Percentiles rank a stretch among this genome's conserved stretches.
Conservation (phyloP, 306 rosid genomes). For the Argentina anserina region DNA sequence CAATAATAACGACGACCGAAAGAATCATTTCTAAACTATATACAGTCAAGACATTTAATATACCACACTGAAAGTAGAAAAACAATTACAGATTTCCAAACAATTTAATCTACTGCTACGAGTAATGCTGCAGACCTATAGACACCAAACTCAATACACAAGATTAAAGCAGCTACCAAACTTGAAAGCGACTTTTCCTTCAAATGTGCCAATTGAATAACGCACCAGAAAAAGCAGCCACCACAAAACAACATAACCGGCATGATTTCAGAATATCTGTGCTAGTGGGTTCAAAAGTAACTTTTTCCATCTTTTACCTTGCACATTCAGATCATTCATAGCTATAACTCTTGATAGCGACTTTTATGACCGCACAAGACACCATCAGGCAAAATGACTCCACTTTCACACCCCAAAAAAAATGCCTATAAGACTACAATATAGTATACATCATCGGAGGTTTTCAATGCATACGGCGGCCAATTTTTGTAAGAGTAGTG, state of each 20-base stretch:
- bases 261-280: not conserved
- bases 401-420: no score
- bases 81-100: not conserved
- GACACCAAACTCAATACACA: not conserved
- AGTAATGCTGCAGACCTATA: not conserved
- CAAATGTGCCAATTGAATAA: not conserved
- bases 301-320: not conserved
- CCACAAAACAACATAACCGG: not conserved
- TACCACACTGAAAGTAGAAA: not conserved
- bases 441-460: no score
- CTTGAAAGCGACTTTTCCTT: not conserved
- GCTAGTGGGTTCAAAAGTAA: not conserved
- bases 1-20: not conserved
- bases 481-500: no score
- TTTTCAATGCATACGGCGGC: no score
- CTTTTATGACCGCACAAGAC: no score
- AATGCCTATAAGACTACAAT: no score
- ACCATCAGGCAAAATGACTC: no score
- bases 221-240: not conserved
- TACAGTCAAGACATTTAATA: not conserved
- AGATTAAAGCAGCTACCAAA: not conserved
- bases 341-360: no score
- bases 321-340: no score
- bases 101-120: not conserved
- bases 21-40: not conserved